Conservation (phyloP, 768 basidiomycete species). For the Tricholomella constricta region DNA sequence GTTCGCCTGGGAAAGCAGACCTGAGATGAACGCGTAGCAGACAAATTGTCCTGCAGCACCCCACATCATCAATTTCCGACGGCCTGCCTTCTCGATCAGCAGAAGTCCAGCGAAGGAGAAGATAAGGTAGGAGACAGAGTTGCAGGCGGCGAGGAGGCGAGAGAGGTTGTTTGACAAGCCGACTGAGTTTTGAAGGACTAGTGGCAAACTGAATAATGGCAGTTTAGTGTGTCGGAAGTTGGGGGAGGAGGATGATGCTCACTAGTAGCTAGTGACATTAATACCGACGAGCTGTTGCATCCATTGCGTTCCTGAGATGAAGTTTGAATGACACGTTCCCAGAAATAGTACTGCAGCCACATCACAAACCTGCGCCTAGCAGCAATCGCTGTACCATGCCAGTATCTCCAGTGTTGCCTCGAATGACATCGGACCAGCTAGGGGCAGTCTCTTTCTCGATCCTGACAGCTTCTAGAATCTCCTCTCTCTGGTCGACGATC, state of each 20-base stretch:
- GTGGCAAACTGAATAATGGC: slow-evolving; percentile 36
- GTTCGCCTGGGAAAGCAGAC: slow-evolving; percentile 37
- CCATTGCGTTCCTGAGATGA: slow-evolving; percentile 43
- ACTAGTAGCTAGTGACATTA: slow-evolving; percentile 57
- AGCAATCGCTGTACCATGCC: slow-evolving; percentile 46
- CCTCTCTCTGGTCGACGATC: slow-evolving; percentile 39
- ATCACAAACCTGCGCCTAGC: slow-evolving; percentile 41
- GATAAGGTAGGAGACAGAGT: slow-evolving; percentile 50
- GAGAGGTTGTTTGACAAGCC: slow-evolving; percentile 51
- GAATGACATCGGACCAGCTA: slow-evolving; percentile 42
- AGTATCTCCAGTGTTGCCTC: slow-evolving; percentile 42
- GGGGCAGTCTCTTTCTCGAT: slow-evolving; percentile 44
- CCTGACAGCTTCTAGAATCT: slow-evolving; percentile 46
- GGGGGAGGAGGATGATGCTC: slow-evolving; percentile 5
- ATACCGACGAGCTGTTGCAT: slow-evolving; percentile 56
- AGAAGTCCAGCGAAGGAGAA: slow-evolving; percentile 49
- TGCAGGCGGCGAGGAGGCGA: slow-evolving; percentile 52
- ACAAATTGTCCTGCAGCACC: slow-evolving; percentile 51
- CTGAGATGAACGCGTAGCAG: slow-evolving; percentile 48
- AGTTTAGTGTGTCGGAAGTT: background rate
- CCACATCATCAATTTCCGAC: slow-evolving; percentile 55
- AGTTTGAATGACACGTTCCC: background rate
- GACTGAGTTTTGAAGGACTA: slow-evolving; percentile 52
- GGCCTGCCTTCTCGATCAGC: slow-evolving; percentile 49
- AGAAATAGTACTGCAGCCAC: background rate